phyloP scores from a whole-genome alignment of 306 rosid genomes.

The Cyamopsis tetragonoloba region DNA sequence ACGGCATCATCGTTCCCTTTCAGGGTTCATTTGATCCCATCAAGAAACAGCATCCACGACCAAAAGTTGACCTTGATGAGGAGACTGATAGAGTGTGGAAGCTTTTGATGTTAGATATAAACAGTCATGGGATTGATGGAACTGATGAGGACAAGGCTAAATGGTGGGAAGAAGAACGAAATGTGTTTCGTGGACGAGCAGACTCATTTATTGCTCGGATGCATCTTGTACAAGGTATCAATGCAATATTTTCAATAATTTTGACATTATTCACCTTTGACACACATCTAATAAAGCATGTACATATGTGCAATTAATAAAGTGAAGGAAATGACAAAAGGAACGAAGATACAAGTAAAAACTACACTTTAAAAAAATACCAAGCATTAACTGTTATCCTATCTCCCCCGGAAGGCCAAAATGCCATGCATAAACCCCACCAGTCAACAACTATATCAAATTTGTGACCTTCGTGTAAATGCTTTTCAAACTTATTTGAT shows the following conservation, averaged over 20 bases:
- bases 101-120: slow-evolving; percentile 82
- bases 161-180: slow-evolving; percentile 99
- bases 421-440: not conserved
- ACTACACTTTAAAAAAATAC: not conserved
- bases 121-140: slow-evolving; percentile 88
- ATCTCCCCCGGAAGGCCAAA: not conserved
- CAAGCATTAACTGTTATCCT: not conserved
- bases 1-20: slow-evolving; percentile 54
- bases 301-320: not conserved
- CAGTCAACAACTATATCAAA: not conserved
- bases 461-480: too few relatives aligned
- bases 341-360: not conserved
- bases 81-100: slow-evolving; percentile 95
- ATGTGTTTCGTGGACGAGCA: slow-evolving; percentile 81
- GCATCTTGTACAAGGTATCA: slow-evolving; percentile 99
- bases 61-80: slow-evolving; percentile 89
- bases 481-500: too few relatives aligned
- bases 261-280: not conserved
- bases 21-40: slow-evolving; percentile 48
- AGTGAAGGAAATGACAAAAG: not conserved
- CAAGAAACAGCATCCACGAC: slow-evolving; percentile 69
- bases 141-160: slow-evolving; percentile 75
- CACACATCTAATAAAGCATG: not conserved
- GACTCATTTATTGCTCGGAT: slow-evolving; percentile 93
- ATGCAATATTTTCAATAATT: slow-evolving; percentile 7